Evolutionary conservation across 371 early-diverging fungal genomes (phyloP), one percentile per base, ranked within the genome.

Genomic region (Mucor piriformis): DNA sequence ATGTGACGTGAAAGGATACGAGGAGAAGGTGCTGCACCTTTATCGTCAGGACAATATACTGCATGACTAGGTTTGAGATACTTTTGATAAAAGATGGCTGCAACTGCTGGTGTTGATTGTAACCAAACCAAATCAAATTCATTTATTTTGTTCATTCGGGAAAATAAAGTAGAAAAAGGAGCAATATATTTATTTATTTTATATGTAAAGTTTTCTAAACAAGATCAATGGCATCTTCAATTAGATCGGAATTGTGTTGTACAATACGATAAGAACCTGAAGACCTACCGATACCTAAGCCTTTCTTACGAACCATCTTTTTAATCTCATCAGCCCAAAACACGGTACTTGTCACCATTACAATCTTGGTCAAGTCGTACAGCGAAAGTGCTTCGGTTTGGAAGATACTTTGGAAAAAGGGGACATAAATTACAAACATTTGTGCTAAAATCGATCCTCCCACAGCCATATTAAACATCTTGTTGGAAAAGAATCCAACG

Each of bases 341-440:
- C 2, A 95, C 94, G 0, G 84, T 64, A 40, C 88, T 87, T 20
- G 91, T 81, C 24, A 94, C 59, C 25, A 83, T 20, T 3, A 83
- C 61, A 54, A 96, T 82, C 64, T 83, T 86, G 40, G 79, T 23
- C 40, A 93, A 69, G 50, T 95, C 95, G 13, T 74, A 69, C 4
- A 93, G 54, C 6, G 84, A 79, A 27, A 96, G 72, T 12, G 94
- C 85, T 63, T 86, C 92, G 0, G 98, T 97, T 72, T 95, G 95
- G 77, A 97, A 97, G 57, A 97, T 90, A 13, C 79, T 57, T 74
- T 96, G 97, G 64, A 97, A 79, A 59, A 94, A 90, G 6, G 97
- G 95, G 54, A 92, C 59, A 73, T 95, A 95, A 43, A 96, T 88
- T 10, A 95, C 95, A 50, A 89, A 61, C 50, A 96, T 72, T 66